These are phyloP conservation scores for Tolypocladium endophyticum DNA, from an alignment of 2,329 filamentous ascomycete genomes.

Conservation along the genomic window DNA sequence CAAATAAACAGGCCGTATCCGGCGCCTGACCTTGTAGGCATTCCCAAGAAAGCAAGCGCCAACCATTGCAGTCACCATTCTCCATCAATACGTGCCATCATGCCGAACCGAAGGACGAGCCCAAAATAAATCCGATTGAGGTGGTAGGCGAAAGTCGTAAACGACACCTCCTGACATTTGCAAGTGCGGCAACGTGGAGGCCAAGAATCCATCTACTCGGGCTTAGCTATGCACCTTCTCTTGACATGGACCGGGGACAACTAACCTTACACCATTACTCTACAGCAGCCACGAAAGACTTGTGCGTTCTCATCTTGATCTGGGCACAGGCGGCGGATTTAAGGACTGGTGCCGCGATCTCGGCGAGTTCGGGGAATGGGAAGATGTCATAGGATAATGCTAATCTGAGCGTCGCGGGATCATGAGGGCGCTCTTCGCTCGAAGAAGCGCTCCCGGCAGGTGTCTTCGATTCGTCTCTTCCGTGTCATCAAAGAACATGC, in stretches of 20 bases:
- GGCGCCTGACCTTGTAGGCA: neutral
- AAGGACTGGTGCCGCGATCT: no score
- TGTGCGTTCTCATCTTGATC: no score
- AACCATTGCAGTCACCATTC: neutral
- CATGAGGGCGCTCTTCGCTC: no score
- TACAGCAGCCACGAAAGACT: no score
- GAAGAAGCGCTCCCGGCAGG: no score
- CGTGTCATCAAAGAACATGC: neutral
- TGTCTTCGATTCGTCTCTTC: neutral
- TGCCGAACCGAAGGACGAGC: neutral
- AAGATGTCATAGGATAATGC: conserved; percentile 4
- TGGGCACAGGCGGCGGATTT: no score
- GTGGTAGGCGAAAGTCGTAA: neutral
- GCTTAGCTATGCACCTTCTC: neutral
- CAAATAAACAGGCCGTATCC: neutral
- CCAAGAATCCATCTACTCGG: neutral
- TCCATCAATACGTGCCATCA: neutral
- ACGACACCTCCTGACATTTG: neutral
- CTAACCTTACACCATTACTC: no score
- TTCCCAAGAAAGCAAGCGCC: neutral
- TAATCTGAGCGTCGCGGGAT: no score
- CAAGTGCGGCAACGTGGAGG: neutral
- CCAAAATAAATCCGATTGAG: neutral
- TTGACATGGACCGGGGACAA: neutral
- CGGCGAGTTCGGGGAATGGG: neutral